Conservation (phyloP, 768 basidiomycete genomes). For the Pleurotus tuoliensis region DNA sequence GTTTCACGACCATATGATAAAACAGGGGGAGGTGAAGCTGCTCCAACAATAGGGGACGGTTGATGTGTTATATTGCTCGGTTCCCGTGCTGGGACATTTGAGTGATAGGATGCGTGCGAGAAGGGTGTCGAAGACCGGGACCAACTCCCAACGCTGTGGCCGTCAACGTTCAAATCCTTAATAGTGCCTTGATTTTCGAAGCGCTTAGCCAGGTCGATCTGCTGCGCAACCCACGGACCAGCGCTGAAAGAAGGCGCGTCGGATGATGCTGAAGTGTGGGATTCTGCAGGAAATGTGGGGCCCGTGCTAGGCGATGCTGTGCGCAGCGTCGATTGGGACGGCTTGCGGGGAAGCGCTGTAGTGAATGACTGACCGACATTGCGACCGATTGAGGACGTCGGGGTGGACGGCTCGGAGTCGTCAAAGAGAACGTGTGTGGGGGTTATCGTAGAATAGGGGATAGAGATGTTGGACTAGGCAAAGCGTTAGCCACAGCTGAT, state of each 20-base stretch:
- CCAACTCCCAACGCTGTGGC: background rate
- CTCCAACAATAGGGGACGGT: background rate
- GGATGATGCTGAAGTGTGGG: background rate
- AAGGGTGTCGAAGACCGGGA: constrained; percentile 2
- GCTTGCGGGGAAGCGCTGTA: background rate
- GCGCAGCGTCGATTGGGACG: constrained; percentile 2
- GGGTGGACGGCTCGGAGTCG: constrained; percentile 18
- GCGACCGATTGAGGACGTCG: constrained; percentile 6
- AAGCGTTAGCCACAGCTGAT: too few relatives aligned
- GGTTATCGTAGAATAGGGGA: constrained; percentile 43
- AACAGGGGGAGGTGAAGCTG: background rate
- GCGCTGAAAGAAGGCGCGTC: background rate
- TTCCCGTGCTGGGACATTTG: background rate
- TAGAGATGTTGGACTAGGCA: constrained; percentile 37
- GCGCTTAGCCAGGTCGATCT: constrained; percentile 1
- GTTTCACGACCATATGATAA: background rate
- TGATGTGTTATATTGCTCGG: background rate
- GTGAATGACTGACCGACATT: background rate
- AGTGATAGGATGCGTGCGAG: background rate
- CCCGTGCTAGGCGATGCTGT: background rate
- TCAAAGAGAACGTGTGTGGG: constrained; percentile 47
- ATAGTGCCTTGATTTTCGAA: background rate
- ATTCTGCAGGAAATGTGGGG: background rate
- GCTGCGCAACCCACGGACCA: constrained; percentile 7
- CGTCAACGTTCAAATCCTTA: background rate